Conservation (phyloP, 495 filamentous ascomycete species). For the Tetracladium marchalianum region DNA sequence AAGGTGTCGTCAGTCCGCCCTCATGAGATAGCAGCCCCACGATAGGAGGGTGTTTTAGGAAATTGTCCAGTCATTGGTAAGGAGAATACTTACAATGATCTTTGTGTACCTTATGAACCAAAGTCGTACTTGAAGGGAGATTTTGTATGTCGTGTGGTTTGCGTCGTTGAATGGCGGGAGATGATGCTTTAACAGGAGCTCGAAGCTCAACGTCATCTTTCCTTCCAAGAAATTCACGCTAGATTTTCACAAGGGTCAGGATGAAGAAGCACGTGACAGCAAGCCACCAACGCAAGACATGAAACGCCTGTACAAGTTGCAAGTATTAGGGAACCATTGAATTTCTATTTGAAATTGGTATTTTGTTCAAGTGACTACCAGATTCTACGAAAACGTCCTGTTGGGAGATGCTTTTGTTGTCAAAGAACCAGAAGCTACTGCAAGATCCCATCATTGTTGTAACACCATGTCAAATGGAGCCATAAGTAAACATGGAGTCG, state of each 20-base stretch:
- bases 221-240: background rate
- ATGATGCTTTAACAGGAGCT: background rate
- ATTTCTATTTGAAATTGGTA: too few relatives aligned
- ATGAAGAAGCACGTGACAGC: background rate
- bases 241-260: background rate
- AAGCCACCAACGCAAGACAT: too few relatives aligned
- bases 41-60: background rate
- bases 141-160: background rate
- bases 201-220: conserved; percentile 9
- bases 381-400: too few relatives aligned
- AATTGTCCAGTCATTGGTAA: background rate
- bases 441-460: too few relatives aligned
- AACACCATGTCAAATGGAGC: too few relatives aligned
- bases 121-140: background rate
- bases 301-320: too few relatives aligned
- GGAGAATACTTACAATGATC: background rate
- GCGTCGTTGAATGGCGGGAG: background rate
- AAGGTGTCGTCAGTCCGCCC: conserved; percentile 3
- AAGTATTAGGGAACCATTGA: too few relatives aligned
- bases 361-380: too few relatives aligned
- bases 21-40: background rate
- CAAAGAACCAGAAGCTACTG: too few relatives aligned
- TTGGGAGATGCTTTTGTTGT: too few relatives aligned
- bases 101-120: background rate
- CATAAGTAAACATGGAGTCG: too few relatives aligned